Percentiles rank a stretch among this genome's conserved stretches.
These are phyloP conservation scores for Vigna radiata DNA, from an alignment of 306 rosid genomes.

Conservation along the genomic window DNA sequence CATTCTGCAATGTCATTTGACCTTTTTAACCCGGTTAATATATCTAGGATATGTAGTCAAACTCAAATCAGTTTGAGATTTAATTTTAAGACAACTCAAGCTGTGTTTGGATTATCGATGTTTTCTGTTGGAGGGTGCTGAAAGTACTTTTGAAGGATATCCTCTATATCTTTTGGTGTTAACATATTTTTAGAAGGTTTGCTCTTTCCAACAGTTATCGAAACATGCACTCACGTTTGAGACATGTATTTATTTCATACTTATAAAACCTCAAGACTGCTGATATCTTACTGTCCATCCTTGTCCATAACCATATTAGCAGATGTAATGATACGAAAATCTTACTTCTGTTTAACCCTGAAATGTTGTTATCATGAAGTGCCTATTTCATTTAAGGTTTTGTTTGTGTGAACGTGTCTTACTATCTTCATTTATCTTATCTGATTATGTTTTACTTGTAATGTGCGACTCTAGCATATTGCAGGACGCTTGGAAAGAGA, in stretches of 20 bases:
- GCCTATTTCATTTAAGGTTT: slow-evolving; percentile 20
- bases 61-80: slow-evolving; percentile 4
- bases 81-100: neutral
- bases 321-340: slow-evolving; percentile 5
- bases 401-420: slow-evolving; percentile 29
- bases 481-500: slow-evolving; percentile 90
- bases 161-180: neutral
- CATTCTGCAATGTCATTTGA: slow-evolving; percentile 15
- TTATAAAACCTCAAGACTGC: neutral
- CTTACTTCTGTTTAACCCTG: slow-evolving; percentile 15
- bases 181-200: neutral
- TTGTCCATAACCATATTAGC: slow-evolving; percentile 11
- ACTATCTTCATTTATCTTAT: slow-evolving; percentile 27
- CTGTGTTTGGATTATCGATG: neutral
- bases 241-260: slow-evolving; percentile 29
- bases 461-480: slow-evolving; percentile 79
- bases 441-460: slow-evolving; percentile 54
- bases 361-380: slow-evolving; percentile 26
- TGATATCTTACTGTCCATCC: neutral
- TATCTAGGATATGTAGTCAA: slow-evolving; percentile 3
- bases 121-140: neutral
- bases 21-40: neutral
- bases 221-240: neutral
- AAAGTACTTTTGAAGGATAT: neutral
- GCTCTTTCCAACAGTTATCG: neutral